Percentiles rank a stretch among this genome's conserved stretches.
Evolutionary conservation across 2,329 filamentous ascomycete species (phyloP).

Genomic region (Pyrenochaeta sp.): DNA sequence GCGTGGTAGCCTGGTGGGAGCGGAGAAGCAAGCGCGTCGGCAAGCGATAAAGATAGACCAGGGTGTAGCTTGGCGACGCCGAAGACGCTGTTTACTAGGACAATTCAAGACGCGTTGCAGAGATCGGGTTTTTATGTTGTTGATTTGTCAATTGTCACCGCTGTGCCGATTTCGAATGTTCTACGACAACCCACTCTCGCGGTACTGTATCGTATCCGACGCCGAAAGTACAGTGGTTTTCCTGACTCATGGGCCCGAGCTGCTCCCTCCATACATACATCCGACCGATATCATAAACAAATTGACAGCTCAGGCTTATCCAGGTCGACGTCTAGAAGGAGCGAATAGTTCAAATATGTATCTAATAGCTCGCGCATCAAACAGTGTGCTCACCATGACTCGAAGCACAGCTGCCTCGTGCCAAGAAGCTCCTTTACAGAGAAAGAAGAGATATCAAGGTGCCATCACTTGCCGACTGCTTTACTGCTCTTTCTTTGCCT

Average conservation of each 20-base stretch:
- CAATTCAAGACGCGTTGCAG: background rate
- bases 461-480: background rate
- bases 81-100: background rate
- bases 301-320: background rate
- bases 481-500: conserved; percentile 43
- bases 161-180: background rate
- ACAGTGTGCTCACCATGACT: background rate
- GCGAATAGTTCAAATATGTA: background rate
- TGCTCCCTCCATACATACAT: background rate
- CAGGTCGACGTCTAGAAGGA: background rate
- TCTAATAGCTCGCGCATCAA: background rate
- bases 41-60: background rate
- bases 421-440: background rate
- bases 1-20: background rate
- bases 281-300: background rate
- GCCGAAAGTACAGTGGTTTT: background rate
- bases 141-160: background rate
- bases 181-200: background rate
- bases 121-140: background rate
- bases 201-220: background rate
- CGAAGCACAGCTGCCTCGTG: background rate
- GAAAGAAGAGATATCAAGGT: background rate
- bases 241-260: background rate
- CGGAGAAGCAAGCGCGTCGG: background rate
- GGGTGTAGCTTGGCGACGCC: background rate